Base-by-base conservation (phyloP, 148 eudicot genomes). In the Cornus controversa region DNA sequence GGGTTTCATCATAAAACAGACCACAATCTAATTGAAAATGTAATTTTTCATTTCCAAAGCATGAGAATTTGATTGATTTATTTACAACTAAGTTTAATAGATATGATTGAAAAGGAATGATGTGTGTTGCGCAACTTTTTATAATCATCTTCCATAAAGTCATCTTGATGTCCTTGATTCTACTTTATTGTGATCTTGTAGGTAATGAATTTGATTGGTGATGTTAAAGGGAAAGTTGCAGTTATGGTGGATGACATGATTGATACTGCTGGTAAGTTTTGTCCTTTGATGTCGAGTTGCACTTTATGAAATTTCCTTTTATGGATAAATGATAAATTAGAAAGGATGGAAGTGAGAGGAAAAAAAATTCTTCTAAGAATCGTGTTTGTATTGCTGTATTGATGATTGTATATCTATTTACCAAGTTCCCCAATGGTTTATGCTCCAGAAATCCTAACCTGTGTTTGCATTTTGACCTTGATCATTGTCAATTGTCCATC, bases 161-260 rank as follows among this genome's bases (percentile, higher is more conserved):
- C n/a, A 16, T 68, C 53, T 76, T 77, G 10, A 23, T 54, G 72
- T 69, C 15, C 45, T 42, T 67, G 25, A 57, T 24, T 26, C 26
- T 27, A 34, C 54, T 45, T 16, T 50, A 80, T 28, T 22, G 27
- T 76, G 50, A 47, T 2, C 27, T 77, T 81, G 73, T 83, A 94
- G 97, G 98, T 92, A 69, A 94, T 94, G 98, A 94, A 94, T 87
- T 82, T 94, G 84, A 94, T 94, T 80, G 98, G 98, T 72, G 98
- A 94, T 85, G 98, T 94, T 37, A 92, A 84, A 84, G 98, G 98
- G 74, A 94, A 94, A 83, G 98, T 94, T 28, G 98, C 98, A 50
- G 97, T 94, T 37, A 91, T 94, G 98, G 91, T 94, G 73, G 98
- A 94, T 85, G 98, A 94, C 79, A 94, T 94, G 98, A 94, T 94